phyloP scores from a whole-genome alignment of 805 yeast species.

The Komagataella pseudopastoris region DNA sequence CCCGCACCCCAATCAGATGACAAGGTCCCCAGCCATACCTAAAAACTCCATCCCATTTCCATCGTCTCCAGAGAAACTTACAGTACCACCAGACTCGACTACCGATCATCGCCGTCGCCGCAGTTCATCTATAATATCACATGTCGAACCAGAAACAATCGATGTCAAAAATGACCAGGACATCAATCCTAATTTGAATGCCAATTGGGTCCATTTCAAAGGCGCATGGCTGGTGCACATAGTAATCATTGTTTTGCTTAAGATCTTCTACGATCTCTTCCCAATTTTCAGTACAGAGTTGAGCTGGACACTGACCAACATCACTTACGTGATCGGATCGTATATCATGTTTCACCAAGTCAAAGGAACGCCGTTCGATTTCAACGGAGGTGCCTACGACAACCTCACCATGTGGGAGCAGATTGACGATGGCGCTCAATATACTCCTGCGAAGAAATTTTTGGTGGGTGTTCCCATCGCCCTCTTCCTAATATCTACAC shows the following conservation, averaged over 20 bases:
- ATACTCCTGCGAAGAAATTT: conserved; percentile 92
- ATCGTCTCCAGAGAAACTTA: conserved; percentile 18
- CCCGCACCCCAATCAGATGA: neutral
- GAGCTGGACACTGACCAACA: conserved; percentile 89
- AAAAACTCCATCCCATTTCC: conserved; percentile 18
- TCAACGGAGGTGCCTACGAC: conserved; percentile 93
- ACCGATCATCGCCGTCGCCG: conserved; percentile 39
- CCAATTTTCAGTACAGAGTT: conserved; percentile 75
- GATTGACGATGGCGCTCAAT: conserved; percentile 78
- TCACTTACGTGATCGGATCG: conserved; percentile 80
- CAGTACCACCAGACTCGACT: conserved; percentile 20
- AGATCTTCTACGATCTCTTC: conserved; percentile 63
- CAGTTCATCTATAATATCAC: conserved; percentile 82
- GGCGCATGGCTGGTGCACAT: conserved; percentile 96
- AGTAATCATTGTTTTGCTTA: conserved; percentile 63
- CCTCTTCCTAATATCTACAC: conserved; percentile 76
- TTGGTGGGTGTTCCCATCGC: conserved; percentile 86
- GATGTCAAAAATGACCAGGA: conserved; percentile 90
- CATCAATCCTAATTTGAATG: conserved; percentile 79
- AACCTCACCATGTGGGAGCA: conserved; percentile 98
- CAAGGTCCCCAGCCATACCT: neutral
- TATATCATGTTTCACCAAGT: conserved; percentile 94
- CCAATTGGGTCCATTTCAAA: conserved; percentile 90
- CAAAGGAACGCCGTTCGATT: conserved; percentile 95
- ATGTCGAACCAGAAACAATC: conserved; percentile 83